Percentiles rank a stretch among this genome's conserved stretches.
phyloP scores from a whole-genome alignment of 1,139 yeast species.

The Yamadazyma spencermartinsiae region DNA sequence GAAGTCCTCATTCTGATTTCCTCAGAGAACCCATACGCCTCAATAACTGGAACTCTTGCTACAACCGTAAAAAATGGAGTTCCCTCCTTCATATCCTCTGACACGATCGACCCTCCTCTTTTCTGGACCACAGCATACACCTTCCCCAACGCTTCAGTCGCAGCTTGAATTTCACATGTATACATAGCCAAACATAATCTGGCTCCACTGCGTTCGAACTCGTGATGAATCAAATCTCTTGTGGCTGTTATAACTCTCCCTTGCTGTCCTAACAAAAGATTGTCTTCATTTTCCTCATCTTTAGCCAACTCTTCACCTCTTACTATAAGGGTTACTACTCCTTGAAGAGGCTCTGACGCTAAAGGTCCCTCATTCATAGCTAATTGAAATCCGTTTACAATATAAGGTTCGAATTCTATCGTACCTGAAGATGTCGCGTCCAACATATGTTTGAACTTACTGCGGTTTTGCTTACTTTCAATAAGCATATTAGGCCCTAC shows the following conservation, averaged over 20 bases:
- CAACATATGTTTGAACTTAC: slow-evolving; percentile 34
- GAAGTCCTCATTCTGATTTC: slow-evolving; percentile 91
- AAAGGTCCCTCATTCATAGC: slow-evolving; percentile 87
- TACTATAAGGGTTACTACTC: slow-evolving; percentile 55
- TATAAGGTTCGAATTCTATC: slow-evolving; percentile 62
- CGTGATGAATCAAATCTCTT: slow-evolving; percentile 69
- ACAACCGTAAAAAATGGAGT: slow-evolving; percentile 90
- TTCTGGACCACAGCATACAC: slow-evolving; percentile 93
- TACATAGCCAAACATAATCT: slow-evolving; percentile 90
- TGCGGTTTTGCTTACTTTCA: slow-evolving; percentile 43
- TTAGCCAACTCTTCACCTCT: slow-evolving; percentile 26
- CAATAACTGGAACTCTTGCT: slow-evolving; percentile 89
- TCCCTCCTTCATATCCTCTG: slow-evolving; percentile 97
- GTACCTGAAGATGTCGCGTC: slow-evolving; percentile 17
- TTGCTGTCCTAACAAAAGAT: slow-evolving; percentile 40
- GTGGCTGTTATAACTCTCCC: slow-evolving; percentile 77
- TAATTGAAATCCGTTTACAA: slow-evolving; percentile 82
- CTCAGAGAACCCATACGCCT: slow-evolving; percentile 95
- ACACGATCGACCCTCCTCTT: slow-evolving; percentile 78
- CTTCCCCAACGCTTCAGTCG: slow-evolving; percentile 91
- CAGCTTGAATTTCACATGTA: slow-evolving; percentile 91
- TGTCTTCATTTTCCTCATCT: slow-evolving; percentile 30
- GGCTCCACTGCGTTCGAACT: slow-evolving; percentile 80
- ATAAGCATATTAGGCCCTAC: slow-evolving; percentile 75
- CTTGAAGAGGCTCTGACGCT: slow-evolving; percentile 85